Evolutionary conservation across 495 filamentous ascomycete genomes (phyloP).

Genomic region (Aspergillus avenaceus): DNA sequence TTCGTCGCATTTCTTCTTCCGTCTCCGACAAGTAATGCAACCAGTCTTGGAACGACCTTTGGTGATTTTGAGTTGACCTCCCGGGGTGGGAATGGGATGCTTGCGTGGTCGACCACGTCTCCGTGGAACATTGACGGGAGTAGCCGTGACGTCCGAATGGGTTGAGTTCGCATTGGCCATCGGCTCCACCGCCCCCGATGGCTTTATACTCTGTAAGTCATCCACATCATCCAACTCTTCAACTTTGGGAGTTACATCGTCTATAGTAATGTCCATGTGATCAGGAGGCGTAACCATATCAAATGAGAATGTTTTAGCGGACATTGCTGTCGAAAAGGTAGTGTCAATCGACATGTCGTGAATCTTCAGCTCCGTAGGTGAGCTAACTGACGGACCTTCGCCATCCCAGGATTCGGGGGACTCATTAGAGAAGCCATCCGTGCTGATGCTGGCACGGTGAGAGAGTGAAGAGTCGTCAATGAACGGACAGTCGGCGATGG

Average conservation of each 20-base stretch:
- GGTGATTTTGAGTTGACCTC: slow-evolving; percentile 60
- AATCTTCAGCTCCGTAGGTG: slow-evolving; percentile 21
- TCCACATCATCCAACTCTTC: slow-evolving; percentile 42
- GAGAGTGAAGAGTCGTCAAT: slow-evolving; percentile 28
- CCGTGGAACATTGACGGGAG: slow-evolving; percentile 40
- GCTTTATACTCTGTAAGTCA: slow-evolving; percentile 34
- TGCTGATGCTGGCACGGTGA: slow-evolving; percentile 32
- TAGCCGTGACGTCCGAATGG: slow-evolving; percentile 23
- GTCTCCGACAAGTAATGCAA: slow-evolving; percentile 83
- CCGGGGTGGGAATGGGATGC: slow-evolving; percentile 60
- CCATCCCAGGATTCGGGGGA: slow-evolving; percentile 33
- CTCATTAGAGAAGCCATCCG: slow-evolving; percentile 35
- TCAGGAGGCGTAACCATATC: slow-evolving; percentile 14
- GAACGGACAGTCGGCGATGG: slow-evolving; percentile 18
- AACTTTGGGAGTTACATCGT: slow-evolving; percentile 34
- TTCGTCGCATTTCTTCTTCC: slow-evolving; percentile 98
- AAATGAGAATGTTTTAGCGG: slow-evolving; percentile 19
- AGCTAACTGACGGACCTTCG: slow-evolving; percentile 20
- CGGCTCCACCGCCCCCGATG: slow-evolving; percentile 25
- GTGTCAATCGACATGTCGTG: slow-evolving; percentile 13
- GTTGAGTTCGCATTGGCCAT: slow-evolving; percentile 16
- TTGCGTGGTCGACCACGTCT: slow-evolving; percentile 81
- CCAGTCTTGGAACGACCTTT: slow-evolving; percentile 93
- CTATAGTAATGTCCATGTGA: slow-evolving; percentile 18
- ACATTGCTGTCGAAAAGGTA: slow-evolving; percentile 5